Base-by-base conservation (phyloP, 257 asterid species). In the Capsicum baccatum region DNA sequence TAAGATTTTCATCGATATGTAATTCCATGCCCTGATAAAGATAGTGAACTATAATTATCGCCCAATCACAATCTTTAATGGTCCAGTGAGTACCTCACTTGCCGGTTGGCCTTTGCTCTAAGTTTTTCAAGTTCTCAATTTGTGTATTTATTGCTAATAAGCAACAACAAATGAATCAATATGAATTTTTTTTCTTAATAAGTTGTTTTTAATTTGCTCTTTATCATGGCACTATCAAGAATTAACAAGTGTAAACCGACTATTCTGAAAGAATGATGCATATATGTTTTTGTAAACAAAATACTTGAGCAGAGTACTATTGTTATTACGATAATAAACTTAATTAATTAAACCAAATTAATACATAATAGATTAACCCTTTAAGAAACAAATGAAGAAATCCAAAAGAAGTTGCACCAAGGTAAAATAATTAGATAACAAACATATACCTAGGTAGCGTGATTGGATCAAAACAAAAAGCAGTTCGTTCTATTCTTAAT, bases 101-200 rank as follows among this genome's bases (percentile, higher is more conserved):
- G 47, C 12, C 50, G 26, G 76, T 0, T 14, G 39, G 39, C 1
- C 19, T 10, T 21, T 12, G 13, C 21, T 12, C 1, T 19, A 39
- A 73, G 60, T 48, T 73, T 47, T 6, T n/a, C 59, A 48, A 48
- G 8, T 73, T 73, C 80, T 50, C 60, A 71, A 21, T 47, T 71
- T 47, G 37, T 47, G 39, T 71, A 71, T 71, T 73, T 50, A 26
- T 73, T 73, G n/a, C 80, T 37, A n/a, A 11, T 19, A 73, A 73
- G 39, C 59, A 47, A n/a, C n/a, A 47, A 19, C n/a, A 47, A 47
- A 10, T 73, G 42, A 74, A 74, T 74, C 13, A 50, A 74, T 74
- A 12, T 50, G 33, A 33, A 66, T 33, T 64, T 12, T 12, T 12
- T 66, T 44, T 26, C 3, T 35, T 33, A 39, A 74, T 26, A 19